Evolutionary conservation across 2,329 filamentous ascomycete species (phyloP).

Genomic region (Clarireedia sp.): DNA sequence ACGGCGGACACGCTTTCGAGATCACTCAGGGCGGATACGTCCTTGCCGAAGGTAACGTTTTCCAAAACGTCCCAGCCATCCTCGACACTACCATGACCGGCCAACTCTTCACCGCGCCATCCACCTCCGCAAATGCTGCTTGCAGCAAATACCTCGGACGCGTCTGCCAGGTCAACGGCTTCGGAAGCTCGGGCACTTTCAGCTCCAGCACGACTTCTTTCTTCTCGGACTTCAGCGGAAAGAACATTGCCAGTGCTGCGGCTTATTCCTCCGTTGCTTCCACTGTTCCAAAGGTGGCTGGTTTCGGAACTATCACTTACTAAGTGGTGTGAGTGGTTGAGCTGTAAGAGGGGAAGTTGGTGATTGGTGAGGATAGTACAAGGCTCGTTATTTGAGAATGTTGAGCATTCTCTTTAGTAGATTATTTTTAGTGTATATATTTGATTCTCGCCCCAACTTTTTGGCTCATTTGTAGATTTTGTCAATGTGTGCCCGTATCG

Average conservation of each 20-base stretch:
- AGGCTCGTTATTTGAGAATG: no score
- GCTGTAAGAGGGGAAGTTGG: no score
- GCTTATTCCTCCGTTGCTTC: slow-evolving; percentile 6
- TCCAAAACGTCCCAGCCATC: slow-evolving; percentile 30
- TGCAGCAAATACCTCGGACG: slow-evolving; percentile 18
- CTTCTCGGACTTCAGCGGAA: slow-evolving; percentile 27
- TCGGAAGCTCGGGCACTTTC: slow-evolving; percentile 27
- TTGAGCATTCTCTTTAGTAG: no score
- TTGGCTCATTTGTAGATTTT: no score
- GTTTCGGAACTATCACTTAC: not conserved
- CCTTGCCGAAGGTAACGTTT: slow-evolving; percentile 39
- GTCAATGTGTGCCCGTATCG: no score
- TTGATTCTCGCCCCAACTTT: no score
- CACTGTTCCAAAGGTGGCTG: not conserved
- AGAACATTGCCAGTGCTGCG: slow-evolving; percentile 25
- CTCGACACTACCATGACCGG: slow-evolving; percentile 17
- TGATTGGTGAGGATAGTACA: no score
- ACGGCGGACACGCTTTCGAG: slow-evolving; percentile 39
- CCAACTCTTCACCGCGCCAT: slow-evolving; percentile 12
- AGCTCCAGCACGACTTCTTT: slow-evolving; percentile 23
- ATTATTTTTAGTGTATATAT: no score
- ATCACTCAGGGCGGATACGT: slow-evolving; percentile 28
- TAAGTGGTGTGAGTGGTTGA: not conserved
- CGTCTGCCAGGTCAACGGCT: slow-evolving; percentile 19
- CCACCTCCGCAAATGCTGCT: slow-evolving; percentile 17